Conservation (phyloP, 2,329 filamentous ascomycete species). For the Alternaria sp. region DNA sequence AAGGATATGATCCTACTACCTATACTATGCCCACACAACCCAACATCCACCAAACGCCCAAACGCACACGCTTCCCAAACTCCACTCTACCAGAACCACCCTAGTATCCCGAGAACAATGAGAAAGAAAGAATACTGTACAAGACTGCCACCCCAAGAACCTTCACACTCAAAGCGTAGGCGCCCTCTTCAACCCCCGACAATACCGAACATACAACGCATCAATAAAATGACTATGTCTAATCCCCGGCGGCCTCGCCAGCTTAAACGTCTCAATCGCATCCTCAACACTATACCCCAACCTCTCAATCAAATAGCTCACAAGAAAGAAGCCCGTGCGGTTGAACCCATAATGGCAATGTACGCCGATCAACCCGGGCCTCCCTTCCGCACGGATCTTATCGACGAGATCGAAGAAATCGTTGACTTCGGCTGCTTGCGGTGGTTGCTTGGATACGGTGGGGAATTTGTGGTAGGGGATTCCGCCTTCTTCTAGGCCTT, state of each 20-base stretch:
- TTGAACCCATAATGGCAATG: constrained; percentile 98
- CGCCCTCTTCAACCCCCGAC: constrained; percentile 53
- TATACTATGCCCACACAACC: background rate
- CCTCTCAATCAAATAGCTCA: constrained; percentile 86
- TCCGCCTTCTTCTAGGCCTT: constrained; percentile 53
- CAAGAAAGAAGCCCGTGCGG: constrained; percentile 88
- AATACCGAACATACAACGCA: constrained; percentile 80
- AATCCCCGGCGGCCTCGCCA: constrained; percentile 79
- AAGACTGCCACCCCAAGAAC: background rate
- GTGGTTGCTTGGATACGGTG: constrained; percentile 90
- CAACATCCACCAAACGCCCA: background rate
- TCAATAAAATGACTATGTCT: constrained; percentile 89
- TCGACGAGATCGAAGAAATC: constrained; percentile 67
- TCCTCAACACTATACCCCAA: constrained; percentile 73
- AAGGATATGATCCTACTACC: background rate
- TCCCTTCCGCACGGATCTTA: constrained; percentile 37
- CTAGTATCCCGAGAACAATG: background rate
- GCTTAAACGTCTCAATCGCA: constrained; percentile 79
- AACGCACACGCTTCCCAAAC: constrained; percentile 5
- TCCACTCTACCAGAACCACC: background rate
- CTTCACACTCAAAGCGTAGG: constrained; percentile 27
- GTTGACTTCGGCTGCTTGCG: constrained; percentile 65
- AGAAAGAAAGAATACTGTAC: constrained; percentile 1
- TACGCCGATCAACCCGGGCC: constrained; percentile 68
- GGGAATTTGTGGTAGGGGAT: constrained; percentile 76